Percentiles rank a stretch among this genome's conserved stretches.
Conservation (phyloP, 208 protist species). For the Leishmania arabica region DNA sequence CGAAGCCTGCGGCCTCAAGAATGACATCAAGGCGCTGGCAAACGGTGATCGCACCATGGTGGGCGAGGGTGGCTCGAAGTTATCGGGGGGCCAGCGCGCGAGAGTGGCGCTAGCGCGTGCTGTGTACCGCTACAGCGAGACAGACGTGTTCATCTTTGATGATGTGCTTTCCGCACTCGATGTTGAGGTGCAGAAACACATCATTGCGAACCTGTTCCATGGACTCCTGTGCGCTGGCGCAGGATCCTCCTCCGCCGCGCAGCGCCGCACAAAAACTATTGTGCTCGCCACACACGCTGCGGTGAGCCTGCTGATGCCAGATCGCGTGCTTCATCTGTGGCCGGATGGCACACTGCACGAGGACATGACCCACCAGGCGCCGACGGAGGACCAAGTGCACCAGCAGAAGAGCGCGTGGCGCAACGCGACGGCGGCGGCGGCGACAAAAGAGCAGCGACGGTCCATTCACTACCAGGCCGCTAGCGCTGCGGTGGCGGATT, state of each 20-base stretch:
- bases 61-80: conserved; percentile 77
- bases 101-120: conserved; percentile 86
- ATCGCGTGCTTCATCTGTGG: conserved; percentile 49
- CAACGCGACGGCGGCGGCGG: conserved; percentile 31
- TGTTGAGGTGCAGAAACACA: conserved; percentile 80
- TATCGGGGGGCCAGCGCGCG: conserved; percentile 89
- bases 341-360: conserved; percentile 50
- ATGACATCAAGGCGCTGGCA: conserved; percentile 79
- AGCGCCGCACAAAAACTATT: conserved; percentile 44
- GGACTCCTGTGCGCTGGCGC: conserved; percentile 41
- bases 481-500: background rate
- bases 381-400: conserved; percentile 34
- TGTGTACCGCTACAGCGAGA: conserved; percentile 54
- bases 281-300: conserved; percentile 52
- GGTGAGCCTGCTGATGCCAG: conserved; percentile 38
- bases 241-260: background rate
- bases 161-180: conserved; percentile 95
- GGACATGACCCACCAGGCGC: conserved; percentile 21
- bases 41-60: conserved; percentile 90
- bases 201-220: conserved; percentile 76
- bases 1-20: conserved; percentile 65
- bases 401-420: conserved; percentile 36
- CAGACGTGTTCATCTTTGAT: conserved; percentile 90
- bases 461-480: conserved; percentile 13
- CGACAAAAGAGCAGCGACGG: conserved; percentile 26